Percentiles rank a stretch among this genome's conserved stretches.
Conservation (phyloP, 2,329 filamentous ascomycete species). For the Trichoderma cornu-damae region DNA sequence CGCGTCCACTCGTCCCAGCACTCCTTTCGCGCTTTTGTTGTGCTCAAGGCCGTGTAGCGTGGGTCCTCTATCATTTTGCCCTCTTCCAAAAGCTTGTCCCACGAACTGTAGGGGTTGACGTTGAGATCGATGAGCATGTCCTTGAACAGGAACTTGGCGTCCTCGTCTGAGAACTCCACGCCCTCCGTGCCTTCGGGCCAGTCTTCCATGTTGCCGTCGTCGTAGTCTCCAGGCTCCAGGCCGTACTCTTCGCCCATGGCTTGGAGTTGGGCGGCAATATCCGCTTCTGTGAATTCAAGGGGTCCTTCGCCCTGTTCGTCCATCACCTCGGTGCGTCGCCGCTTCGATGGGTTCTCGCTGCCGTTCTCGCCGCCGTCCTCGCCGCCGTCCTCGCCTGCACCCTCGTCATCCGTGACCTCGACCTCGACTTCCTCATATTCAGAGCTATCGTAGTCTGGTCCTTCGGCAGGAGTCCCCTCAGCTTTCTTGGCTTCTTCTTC, state of each 20-base stretch:
- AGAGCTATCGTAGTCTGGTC: conserved; percentile 49
- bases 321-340: conserved; percentile 46
- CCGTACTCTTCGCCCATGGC: conserved; percentile 85
- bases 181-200: conserved; percentile 70
- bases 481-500: neutral
- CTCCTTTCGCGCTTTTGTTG: conserved; percentile 74
- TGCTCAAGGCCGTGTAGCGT: conserved; percentile 77
- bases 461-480: neutral
- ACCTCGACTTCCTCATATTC: conserved; percentile 71
- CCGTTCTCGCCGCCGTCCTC: conserved; percentile 29
- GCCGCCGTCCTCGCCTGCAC: conserved; percentile 28
- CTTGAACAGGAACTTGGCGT: conserved; percentile 72
- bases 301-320: conserved; percentile 43
- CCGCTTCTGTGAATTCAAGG: conserved; percentile 86
- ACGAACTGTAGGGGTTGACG: conserved; percentile 83
- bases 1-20: conserved; percentile 81
- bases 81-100: conserved; percentile 84
- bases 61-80: conserved; percentile 77
- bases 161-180: conserved; percentile 64
- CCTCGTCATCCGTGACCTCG: conserved; percentile 52
- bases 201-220: conserved; percentile 54
- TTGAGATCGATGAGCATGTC: conserved; percentile 77
- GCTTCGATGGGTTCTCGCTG: conserved; percentile 55
- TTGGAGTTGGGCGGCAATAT: conserved; percentile 87
- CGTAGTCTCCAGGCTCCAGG: conserved; percentile 71